Evolutionary conservation across 257 asterid genomes (phyloP).

Genomic region (Primulina huaijiensis): DNA sequence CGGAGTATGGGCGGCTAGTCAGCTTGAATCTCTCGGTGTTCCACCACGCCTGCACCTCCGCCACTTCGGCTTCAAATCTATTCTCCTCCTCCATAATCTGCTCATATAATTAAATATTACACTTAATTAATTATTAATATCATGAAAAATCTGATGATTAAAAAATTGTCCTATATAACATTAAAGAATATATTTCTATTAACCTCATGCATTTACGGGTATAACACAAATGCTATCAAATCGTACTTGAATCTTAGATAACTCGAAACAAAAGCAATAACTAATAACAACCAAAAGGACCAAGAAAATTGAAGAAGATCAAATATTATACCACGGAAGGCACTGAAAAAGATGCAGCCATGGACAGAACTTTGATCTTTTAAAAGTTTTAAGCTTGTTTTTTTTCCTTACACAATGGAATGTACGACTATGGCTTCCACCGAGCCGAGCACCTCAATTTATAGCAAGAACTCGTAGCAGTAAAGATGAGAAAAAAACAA

Average conservation of each 20-base stretch:
- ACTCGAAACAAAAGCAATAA: too few species aligned
- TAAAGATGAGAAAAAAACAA: not conserved
- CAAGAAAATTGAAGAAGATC: not conserved
- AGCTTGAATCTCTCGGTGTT: constrained; percentile 81
- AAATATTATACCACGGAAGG: constrained; percentile 62
- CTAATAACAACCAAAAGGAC: too few species aligned
- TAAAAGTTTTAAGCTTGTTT: too few species aligned
- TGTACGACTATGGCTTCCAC: not conserved
- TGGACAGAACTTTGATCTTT: constrained; percentile 49
- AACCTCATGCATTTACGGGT: too few species aligned
- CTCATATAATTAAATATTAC: not conserved
- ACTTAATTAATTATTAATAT: not conserved
- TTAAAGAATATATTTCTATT: not conserved
- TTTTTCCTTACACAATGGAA: not conserved
- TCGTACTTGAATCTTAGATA: too few species aligned
- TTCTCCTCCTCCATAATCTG: constrained; percentile 97
- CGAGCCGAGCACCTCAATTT: not conserved
- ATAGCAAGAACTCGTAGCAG: too few species aligned
- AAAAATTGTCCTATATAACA: too few species aligned
- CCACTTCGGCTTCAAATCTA: constrained; percentile 79
- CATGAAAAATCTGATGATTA: too few species aligned
- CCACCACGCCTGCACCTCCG: constrained; percentile 98
- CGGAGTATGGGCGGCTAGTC: constrained; percentile 87
- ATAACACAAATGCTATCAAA: too few species aligned
- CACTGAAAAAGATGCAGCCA: constrained; percentile 85